Base-by-base conservation (phyloP, 2,329 filamentous ascomycete genomes). In the Penicillium sp. region DNA sequence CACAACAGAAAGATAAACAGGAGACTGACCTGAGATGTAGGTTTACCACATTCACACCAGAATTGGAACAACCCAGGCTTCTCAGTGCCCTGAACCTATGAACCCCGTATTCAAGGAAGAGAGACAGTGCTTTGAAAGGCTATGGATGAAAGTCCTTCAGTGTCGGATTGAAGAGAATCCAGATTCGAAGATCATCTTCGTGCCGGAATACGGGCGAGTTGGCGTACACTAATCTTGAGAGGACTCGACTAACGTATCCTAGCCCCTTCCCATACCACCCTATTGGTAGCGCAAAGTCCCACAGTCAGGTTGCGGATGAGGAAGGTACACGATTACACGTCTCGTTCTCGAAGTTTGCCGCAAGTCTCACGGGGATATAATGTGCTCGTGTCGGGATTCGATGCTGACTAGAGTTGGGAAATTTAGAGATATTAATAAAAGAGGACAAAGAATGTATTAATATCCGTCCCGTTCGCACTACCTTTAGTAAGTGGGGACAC, bases 21-120 rank as follows among this genome's bases (percentile, higher is more conserved):
- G 29, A n/a, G 4, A 33, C 33, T 56, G 20, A 56, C 12, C 12
- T 18, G 9, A 18, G 15, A 23, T 14, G 6, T 12, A 73, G 71
- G 70, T 73, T 12, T 56, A 65, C 26, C 71, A 74, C 42, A 71
- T 73, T 22, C 72, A 74, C 49, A 61, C 71, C 1, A 63, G 72
- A 25, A 73, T 72, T 18, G 69, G 72, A 15, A 74, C 71, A 9
- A 73, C 71, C 2, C 71, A 74, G 27, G 66, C 71, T 0, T 73
- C 72, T 0, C 72, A 75, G 44, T 73, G 71, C 25, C 69, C 71
- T 1, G 70, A 75, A 4, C 72, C 72, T 2, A 61, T 66, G 1
- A 64, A 72, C 29, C 63, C 66, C 0, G 53, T 60, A 20, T 74
- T 71, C 27, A 54, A 58, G 4, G 48, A 62, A 1, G 71, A 74